A percentile compares a stretch with the other conserved stretches of the same genome.
These are phyloP conservation scores for Discostella stelligera DNA, from an alignment of 352 stramenopile genomes.

Conservation along the genomic window DNA sequence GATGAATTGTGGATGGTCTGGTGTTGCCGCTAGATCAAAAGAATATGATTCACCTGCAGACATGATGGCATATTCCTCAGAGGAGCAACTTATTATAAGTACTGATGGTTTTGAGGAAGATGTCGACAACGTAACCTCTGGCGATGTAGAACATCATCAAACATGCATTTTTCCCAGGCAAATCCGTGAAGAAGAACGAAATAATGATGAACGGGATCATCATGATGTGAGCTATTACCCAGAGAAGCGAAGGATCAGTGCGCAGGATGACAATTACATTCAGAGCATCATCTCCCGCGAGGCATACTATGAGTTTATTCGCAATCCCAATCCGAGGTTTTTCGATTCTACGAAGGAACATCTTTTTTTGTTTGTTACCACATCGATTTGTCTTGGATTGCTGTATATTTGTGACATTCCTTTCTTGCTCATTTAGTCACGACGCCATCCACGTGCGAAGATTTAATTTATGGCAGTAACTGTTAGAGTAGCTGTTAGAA, in stretches of 20 bases:
- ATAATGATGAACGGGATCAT: background rate
- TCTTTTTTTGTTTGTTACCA: constrained; percentile 15
- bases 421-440: constrained; percentile 27
- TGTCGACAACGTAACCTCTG: background rate
- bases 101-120: background rate
- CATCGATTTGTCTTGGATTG: constrained; percentile 14
- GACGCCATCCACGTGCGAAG: too few relatives aligned
- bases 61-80: background rate
- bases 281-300: background rate
- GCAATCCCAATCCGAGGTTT: constrained; percentile 4
- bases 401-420: constrained; percentile 17
- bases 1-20: constrained; percentile 26
- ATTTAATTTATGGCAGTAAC: background rate
- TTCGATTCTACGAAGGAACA: constrained; percentile 8
- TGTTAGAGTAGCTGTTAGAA: background rate
- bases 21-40: background rate
- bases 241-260: background rate
- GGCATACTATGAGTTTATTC: constrained; percentile 9
- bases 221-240: background rate
- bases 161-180: background rate
- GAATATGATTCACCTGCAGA: background rate
- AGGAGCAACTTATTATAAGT: background rate
- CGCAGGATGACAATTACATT: constrained; percentile 10
- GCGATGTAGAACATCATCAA: background rate
- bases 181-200: background rate